phyloP scores from a whole-genome alignment of 2,329 filamentous ascomycete genomes.

The Fusarium sp. region DNA sequence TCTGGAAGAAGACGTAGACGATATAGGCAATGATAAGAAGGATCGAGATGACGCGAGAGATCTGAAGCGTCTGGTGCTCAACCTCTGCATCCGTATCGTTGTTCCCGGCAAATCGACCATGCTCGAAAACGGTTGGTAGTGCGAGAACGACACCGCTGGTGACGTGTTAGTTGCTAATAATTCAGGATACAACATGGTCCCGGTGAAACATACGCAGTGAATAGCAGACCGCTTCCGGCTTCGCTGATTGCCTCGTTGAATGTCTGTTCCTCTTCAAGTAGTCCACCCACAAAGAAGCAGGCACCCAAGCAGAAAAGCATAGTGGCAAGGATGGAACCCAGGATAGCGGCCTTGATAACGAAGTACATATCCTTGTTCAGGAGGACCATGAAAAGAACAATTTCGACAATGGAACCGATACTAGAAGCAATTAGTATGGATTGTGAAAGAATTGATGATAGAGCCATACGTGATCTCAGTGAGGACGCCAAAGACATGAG shows the following conservation, averaged over 20 bases:
- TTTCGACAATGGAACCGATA: conserved; percentile 81
- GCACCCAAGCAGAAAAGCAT: conserved; percentile 82
- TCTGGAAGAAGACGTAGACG: conserved; percentile 78
- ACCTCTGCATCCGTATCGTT: conserved; percentile 55
- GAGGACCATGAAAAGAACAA: conserved; percentile 85
- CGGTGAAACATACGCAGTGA: conserved; percentile 75
- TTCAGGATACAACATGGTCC: conserved; percentile 4
- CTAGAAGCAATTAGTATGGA: conserved; percentile 43
- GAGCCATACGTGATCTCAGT: conserved; percentile 65
- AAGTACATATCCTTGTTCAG: conserved; percentile 67
- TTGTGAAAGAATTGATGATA: neutral
- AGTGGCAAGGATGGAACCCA: conserved; percentile 86
- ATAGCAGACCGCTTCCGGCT: conserved; percentile 79
- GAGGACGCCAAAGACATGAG: conserved; percentile 76
- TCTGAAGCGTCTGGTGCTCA: conserved; percentile 65
- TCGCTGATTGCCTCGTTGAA: conserved; percentile 84
- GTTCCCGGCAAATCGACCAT: conserved; percentile 53
- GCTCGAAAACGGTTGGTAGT: conserved; percentile 68
- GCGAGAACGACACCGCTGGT: conserved; percentile 52
- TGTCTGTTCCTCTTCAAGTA: conserved; percentile 74
- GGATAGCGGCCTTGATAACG: conserved; percentile 86
- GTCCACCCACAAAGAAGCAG: conserved; percentile 83
- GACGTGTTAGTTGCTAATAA: conserved; percentile 47
- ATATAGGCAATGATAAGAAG: conserved; percentile 77
- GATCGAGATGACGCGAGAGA: conserved; percentile 78